phyloP scores from a whole-genome alignment of 2,329 filamentous ascomycete genomes.

The Trichoderma sp. region DNA sequence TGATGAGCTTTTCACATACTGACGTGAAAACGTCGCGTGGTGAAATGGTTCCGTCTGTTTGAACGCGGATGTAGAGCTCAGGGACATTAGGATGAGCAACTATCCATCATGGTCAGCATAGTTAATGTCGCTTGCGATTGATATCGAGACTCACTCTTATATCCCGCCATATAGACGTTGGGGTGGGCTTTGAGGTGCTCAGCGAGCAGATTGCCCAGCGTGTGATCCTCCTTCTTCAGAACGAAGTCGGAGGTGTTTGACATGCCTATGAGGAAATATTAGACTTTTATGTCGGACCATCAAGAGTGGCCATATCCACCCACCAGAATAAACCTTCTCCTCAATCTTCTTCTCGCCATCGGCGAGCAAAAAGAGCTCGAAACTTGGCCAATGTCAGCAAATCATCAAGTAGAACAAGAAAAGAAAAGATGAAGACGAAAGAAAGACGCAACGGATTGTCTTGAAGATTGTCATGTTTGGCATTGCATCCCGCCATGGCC shows the following conservation, averaged over 20 bases:
- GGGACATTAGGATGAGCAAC: constrained; percentile 65
- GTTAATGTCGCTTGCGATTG: constrained; percentile 40
- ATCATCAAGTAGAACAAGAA: background rate
- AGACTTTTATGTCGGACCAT: background rate
- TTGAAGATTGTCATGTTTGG: constrained; percentile 47
- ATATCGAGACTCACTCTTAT: constrained; percentile 68
- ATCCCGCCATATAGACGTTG: constrained; percentile 87
- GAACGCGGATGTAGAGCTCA: constrained; percentile 73
- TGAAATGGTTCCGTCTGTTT: constrained; percentile 85
- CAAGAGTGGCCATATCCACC: constrained; percentile 41
- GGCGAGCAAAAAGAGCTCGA: constrained; percentile 87
- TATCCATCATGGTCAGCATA: constrained; percentile 31
- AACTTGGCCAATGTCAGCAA: constrained; percentile 58
- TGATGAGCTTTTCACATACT: constrained; percentile 80
- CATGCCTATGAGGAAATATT: constrained; percentile 59
- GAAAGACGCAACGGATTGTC: constrained; percentile 42
- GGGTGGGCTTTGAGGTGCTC: constrained; percentile 83
- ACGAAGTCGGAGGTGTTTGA: constrained; percentile 95
- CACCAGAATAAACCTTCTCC: constrained; percentile 86
- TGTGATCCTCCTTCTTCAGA: constrained; percentile 96
- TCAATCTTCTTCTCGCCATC: constrained; percentile 94
- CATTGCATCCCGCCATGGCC: constrained; percentile 44
- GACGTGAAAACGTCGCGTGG: constrained; percentile 87
- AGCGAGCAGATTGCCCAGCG: constrained; percentile 85
- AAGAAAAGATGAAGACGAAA: background rate